These are phyloP conservation scores for Dimargaris xerosporica DNA, from an alignment of 192 early-diverging fungal species.

Conservation along the genomic window DNA sequence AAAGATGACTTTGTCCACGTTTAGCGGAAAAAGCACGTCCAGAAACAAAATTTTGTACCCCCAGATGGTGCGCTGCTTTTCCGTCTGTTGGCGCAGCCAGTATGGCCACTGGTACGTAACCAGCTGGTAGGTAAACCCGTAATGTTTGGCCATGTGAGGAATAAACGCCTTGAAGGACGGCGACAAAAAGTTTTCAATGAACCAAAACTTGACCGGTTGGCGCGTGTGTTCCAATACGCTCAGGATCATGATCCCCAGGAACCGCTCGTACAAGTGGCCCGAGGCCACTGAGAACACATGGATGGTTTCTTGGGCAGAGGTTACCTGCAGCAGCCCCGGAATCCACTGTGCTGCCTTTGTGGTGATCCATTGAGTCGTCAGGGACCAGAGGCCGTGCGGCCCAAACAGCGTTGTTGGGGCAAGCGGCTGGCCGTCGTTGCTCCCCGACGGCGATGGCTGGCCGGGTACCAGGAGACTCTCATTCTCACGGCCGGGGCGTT, in stretches of 20 bases:
- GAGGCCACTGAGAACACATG: constrained; percentile 98
- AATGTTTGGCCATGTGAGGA: constrained; percentile 70
- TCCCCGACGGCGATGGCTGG: neutral
- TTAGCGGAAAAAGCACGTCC: constrained; percentile 91
- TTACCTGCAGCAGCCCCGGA: too few relatives aligned
- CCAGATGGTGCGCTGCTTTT: constrained; percentile 97
- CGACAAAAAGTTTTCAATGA: constrained; percentile 95
- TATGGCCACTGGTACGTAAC: constrained; percentile 99
- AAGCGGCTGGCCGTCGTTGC: neutral
- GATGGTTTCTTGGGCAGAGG: constrained; percentile 36
- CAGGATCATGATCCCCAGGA: constrained; percentile 93
- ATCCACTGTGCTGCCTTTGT: neutral
- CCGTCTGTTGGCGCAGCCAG: constrained; percentile 80
- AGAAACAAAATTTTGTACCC: constrained; percentile 98
- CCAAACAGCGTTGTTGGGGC: neutral
- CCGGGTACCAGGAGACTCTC: constrained; percentile 14
- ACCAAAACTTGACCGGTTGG: constrained; percentile 92
- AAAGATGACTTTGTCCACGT: constrained; percentile 88
- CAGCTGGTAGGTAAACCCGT: constrained; percentile 85
- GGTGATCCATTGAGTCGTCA: constrained; percentile 10
- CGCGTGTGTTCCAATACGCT: constrained; percentile 79
- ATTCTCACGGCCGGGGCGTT: constrained; percentile 64
- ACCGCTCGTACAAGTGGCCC: constrained; percentile 94
- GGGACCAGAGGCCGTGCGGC: neutral
- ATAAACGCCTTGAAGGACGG: constrained; percentile 92